Evolutionary conservation across 768 basidiomycete species (phyloP).

Genomic region (Hypholoma sublateritium): DNA sequence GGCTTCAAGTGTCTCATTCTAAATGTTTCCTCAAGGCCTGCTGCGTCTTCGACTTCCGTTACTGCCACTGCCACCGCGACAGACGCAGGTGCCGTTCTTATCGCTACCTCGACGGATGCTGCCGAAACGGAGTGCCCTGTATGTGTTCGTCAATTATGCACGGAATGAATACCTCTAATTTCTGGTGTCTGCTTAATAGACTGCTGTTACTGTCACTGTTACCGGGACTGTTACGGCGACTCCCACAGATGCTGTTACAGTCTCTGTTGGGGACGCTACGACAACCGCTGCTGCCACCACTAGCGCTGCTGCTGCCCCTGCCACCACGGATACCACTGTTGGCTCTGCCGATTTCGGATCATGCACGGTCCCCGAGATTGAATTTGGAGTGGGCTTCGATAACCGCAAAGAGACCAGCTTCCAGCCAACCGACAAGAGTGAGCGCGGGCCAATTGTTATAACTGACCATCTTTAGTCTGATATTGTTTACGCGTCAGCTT

Average conservation of each 20-base stretch:
- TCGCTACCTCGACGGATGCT: slow-evolving; percentile 3
- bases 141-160: slow-evolving; percentile 5
- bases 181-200: slow-evolving; percentile 11
- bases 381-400: slow-evolving; percentile 59
- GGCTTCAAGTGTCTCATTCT: too few species aligned
- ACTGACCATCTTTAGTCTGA: too few species aligned
- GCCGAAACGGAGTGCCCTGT: slow-evolving; percentile 21
- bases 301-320: slow-evolving; percentile 16
- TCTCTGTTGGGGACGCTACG: slow-evolving; percentile 25
- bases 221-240: slow-evolving; percentile 26
- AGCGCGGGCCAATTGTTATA: slow-evolving; percentile 4
- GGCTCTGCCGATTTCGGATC: slow-evolving; percentile 47
- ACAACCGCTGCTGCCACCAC: slow-evolving; percentile 17
- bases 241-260: slow-evolving; percentile 26
- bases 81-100: slow-evolving; percentile 4
- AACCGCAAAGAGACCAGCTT: slow-evolving; percentile 59
- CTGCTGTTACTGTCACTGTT: slow-evolving; percentile 36
- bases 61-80: not conserved
- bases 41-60: not conserved
- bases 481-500: slow-evolving; percentile 22
- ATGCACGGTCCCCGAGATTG: slow-evolving; percentile 57
- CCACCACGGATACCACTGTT: not conserved
- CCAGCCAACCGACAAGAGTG: slow-evolving; percentile 49
- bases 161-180: not conserved
- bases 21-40: not conserved